Conservation (phyloP, 352 stramenopile species). For the Thalassiosira exigua region DNA sequence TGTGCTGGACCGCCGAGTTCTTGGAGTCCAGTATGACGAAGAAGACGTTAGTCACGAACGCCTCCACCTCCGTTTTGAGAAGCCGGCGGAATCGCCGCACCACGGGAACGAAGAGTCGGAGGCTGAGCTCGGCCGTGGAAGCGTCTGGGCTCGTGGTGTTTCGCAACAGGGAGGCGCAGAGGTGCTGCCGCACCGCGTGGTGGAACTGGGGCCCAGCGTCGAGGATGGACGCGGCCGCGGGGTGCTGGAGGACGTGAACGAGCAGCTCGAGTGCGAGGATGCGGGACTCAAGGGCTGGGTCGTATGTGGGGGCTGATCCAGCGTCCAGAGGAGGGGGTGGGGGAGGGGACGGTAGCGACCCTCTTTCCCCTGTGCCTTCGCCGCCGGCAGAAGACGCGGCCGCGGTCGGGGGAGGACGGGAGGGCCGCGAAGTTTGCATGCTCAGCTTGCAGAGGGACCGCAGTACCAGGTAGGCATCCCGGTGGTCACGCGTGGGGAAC, state of each 20-base stretch:
- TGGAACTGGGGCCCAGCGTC: constrained; percentile 95
- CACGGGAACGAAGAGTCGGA: constrained; percentile 97
- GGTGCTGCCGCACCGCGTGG: constrained; percentile 94
- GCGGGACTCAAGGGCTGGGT: constrained; percentile 88
- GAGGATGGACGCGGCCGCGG: constrained; percentile 41
- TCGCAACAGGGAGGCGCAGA: constrained; percentile 96
- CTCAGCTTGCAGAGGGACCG: constrained; percentile 95
- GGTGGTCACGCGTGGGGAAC: constrained; percentile 95
- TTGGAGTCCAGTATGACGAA: constrained; percentile 96
- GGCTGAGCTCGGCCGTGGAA: constrained; percentile 94
- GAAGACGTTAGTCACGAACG: constrained; percentile 99
- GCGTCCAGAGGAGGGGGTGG: constrained; percentile 5
- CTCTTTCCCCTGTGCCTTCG: background rate
- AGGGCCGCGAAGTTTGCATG: constrained; percentile 75
- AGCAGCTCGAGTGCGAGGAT: constrained; percentile 96
- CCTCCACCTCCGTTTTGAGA: constrained; percentile 97
- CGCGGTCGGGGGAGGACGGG: constrained; percentile 44
- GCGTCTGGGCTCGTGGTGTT: constrained; percentile 97
- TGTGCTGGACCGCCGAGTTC: constrained; percentile 97
- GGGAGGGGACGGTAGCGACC: background rate
- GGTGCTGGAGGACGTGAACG: constrained; percentile 91
- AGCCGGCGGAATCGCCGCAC: constrained; percentile 88
- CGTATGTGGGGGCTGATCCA: constrained; percentile 11
- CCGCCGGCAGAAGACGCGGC: background rate
- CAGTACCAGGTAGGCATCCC: constrained; percentile 98